Evolutionary conservation across 2,329 filamentous ascomycete genomes (phyloP).

Genomic region (Aureobasidium sp.): DNA sequence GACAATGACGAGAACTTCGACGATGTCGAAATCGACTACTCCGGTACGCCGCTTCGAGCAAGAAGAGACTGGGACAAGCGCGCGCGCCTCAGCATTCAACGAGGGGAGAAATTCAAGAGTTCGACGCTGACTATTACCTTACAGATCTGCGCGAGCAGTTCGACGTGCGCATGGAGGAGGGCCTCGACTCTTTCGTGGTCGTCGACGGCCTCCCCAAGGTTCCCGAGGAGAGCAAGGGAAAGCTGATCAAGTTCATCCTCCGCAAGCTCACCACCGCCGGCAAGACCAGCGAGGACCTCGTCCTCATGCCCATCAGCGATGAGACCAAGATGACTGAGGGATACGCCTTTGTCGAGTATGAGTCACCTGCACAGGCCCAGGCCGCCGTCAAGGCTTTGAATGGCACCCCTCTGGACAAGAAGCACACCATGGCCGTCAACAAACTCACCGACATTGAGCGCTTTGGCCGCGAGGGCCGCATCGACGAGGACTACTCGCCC

Average conservation of each 20-base stretch:
- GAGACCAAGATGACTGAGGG: constrained; percentile 70
- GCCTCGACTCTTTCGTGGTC: constrained; percentile 92
- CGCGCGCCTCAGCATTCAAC: background rate
- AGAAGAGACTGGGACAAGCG: background rate
- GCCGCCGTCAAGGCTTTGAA: constrained; percentile 86
- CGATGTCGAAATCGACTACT: constrained; percentile 89
- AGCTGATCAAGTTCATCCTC: constrained; percentile 91
- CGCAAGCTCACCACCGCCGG: constrained; percentile 86
- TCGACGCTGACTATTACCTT: constrained; percentile 13
- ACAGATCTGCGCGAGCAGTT: constrained; percentile 84
- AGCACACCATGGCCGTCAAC: constrained; percentile 90
- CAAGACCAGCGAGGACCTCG: constrained; percentile 72
- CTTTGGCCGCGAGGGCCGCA: constrained; percentile 84
- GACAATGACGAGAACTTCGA: constrained; percentile 81
- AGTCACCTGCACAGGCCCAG: constrained; percentile 78
- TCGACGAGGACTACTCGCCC: constrained; percentile 81
- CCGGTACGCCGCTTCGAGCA: constrained; percentile 37
- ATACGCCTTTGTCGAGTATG: constrained; percentile 96
- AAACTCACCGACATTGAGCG: constrained; percentile 97
- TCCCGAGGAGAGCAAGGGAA: constrained; percentile 81
- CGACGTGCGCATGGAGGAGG: constrained; percentile 91
- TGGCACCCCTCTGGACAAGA: constrained; percentile 85
- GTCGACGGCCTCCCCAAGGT: constrained; percentile 90
- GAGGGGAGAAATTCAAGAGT: background rate
- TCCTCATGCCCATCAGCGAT: constrained; percentile 91